Conservation (phyloP, 2,329 filamentous ascomycete species). For the Hortaea sp. region DNA sequence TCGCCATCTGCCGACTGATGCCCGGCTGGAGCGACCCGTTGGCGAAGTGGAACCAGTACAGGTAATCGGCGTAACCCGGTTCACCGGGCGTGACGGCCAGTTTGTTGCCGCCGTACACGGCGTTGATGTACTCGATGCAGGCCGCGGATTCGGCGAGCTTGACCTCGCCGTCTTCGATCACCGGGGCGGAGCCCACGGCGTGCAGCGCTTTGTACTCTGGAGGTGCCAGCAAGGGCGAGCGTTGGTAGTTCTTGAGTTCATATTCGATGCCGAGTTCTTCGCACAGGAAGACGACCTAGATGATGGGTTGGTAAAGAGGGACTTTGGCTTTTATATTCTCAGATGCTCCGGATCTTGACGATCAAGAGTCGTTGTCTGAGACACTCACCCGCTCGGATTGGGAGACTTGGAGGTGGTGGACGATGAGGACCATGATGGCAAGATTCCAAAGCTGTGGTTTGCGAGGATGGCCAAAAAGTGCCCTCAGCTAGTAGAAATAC, state of each 20-base stretch:
- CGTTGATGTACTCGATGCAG: constrained; percentile 3
- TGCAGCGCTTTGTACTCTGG: constrained; percentile 12
- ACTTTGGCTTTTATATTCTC: too few relatives aligned
- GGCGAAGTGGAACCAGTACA: constrained; percentile 47
- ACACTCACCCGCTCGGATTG: constrained; percentile 52
- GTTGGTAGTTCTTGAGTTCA: constrained; percentile 36
- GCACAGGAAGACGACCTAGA: constrained; percentile 32
- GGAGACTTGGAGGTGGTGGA: constrained; percentile 34
- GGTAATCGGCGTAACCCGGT: constrained; percentile 47
- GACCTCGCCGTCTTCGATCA: constrained; percentile 3
- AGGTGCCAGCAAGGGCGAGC: constrained; percentile 29
- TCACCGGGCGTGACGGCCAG: constrained; percentile 38
- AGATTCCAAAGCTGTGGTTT: too few relatives aligned
- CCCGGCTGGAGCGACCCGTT: constrained; percentile 31
- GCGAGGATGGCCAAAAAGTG: too few relatives aligned
- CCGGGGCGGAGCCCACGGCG: constrained; percentile 1
- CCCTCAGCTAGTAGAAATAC: too few relatives aligned
- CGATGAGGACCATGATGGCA: constrained; percentile 23
- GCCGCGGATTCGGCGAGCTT: constrained; percentile 2
- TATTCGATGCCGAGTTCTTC: constrained; percentile 54
- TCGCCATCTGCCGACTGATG: constrained; percentile 19
- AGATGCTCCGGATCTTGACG: too few relatives aligned
- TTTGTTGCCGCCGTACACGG: constrained; percentile 40
- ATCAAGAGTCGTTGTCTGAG: constrained; percentile 27
- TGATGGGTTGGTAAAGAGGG: too few relatives aligned